Conservation (phyloP, 2,329 filamentous ascomycete genomes). For the Talaromyces sp. region DNA sequence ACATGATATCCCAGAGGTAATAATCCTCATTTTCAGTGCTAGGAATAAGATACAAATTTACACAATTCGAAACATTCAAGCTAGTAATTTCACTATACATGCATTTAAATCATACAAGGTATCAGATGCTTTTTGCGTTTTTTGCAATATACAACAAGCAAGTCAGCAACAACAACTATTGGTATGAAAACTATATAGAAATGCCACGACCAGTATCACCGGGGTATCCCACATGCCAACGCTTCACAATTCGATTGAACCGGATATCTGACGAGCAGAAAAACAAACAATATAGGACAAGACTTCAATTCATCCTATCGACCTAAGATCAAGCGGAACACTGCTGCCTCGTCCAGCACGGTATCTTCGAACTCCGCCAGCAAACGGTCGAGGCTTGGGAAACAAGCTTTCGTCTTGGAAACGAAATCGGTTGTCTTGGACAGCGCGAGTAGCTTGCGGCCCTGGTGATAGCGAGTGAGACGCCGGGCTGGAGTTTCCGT, state of each 20-base stretch:
- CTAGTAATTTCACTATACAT: background rate
- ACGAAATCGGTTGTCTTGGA: slow-evolving; percentile 70
- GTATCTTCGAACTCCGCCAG: slow-evolving; percentile 70
- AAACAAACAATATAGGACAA: background rate
- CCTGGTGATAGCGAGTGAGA: slow-evolving; percentile 18
- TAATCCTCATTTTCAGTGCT: background rate
- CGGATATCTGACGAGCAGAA: background rate
- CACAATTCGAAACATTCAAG: background rate
- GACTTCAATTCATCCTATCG: slow-evolving; percentile 23
- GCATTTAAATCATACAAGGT: background rate
- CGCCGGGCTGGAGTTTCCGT: slow-evolving; percentile 43
- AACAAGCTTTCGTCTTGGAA: slow-evolving; percentile 78
- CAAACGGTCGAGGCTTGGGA: slow-evolving; percentile 78
- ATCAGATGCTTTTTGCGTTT: background rate
- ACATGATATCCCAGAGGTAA: background rate
- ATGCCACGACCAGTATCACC: background rate
- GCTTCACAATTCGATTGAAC: background rate
- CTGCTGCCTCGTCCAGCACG: slow-evolving; percentile 88
- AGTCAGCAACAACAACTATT: background rate
- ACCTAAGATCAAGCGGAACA: slow-evolving; percentile 75
- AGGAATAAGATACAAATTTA: background rate
- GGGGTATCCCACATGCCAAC: background rate
- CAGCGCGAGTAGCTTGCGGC: slow-evolving; percentile 48
- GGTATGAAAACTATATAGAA: background rate
- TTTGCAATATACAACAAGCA: background rate